These are phyloP conservation scores for Psophocarpus tetragonolobus DNA, from an alignment of 306 rosid genomes.

Conservation along the genomic window DNA sequence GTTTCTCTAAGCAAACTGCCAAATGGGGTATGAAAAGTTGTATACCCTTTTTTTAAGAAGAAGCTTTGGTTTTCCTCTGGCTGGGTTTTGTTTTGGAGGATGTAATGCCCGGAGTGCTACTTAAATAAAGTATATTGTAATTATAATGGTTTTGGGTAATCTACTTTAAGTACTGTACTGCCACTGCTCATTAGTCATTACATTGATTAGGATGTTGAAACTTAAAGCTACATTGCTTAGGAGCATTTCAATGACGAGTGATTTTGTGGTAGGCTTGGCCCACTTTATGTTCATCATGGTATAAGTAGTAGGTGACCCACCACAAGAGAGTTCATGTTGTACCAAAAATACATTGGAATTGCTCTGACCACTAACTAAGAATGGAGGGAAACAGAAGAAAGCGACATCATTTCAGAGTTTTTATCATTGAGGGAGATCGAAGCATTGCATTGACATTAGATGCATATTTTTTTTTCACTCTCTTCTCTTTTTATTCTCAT, in stretches of 20 bases:
- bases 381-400: constrained; percentile 32
- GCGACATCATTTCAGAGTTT: constrained; percentile 42
- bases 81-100: constrained; percentile 23
- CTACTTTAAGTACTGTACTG: constrained; percentile 8
- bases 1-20: constrained; percentile 31
- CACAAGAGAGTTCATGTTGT: constrained; percentile 33
- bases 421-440: constrained; percentile 42
- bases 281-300: constrained; percentile 44
- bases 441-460: not conserved
- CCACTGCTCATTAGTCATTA: not conserved
- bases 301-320: constrained; percentile 57
- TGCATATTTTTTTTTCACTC: not conserved
- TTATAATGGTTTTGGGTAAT: constrained; percentile 28
- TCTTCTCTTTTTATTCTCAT: not conserved
- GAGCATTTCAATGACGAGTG: constrained; percentile 10
- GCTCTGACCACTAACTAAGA: constrained; percentile 39
- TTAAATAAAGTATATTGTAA: constrained; percentile 15
- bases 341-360: constrained; percentile 34
- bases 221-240: no score
- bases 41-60: constrained; percentile 10
- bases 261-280: constrained; percentile 41
- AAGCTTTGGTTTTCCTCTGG: constrained; percentile 26
- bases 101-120: constrained; percentile 41
- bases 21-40: constrained; percentile 28
- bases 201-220: no score